Percentiles rank a stretch among this genome's conserved stretches.
Conservation (phyloP, 2,329 filamentous ascomycete species). For the Fulvia fulva region DNA sequence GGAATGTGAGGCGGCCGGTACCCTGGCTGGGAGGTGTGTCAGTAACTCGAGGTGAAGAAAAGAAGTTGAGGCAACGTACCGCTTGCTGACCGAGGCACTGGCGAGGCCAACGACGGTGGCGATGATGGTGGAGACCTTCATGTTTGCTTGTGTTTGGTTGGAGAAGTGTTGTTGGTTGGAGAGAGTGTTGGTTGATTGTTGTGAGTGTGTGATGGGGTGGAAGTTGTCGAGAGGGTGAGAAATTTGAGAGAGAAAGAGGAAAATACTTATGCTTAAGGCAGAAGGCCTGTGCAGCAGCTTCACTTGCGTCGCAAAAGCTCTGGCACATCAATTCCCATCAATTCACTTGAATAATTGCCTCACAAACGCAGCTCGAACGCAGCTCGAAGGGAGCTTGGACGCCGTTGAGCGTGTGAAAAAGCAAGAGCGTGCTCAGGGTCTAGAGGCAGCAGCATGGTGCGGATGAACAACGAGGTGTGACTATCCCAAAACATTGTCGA, state of each 20-base stretch:
- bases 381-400: neutral
- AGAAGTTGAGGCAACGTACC: neutral
- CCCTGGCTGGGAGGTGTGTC: neutral
- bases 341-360: neutral
- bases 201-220: neutral
- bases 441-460: neutral
- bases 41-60: neutral
- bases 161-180: neutral
- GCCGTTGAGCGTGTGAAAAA: neutral
- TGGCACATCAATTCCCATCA: neutral
- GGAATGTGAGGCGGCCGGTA: neutral
- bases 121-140: neutral
- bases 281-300: neutral
- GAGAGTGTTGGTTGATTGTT: neutral
- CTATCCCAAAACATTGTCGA: neutral
- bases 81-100: neutral
- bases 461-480: neutral
- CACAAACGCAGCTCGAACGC: neutral
- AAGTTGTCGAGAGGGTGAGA: neutral
- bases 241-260: neutral
- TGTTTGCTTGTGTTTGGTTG: neutral
- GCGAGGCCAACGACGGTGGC: neutral
- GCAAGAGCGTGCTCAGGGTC: neutral
- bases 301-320: neutral
- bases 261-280: neutral